Percentiles rank a stretch among this genome's conserved stretches.
These are phyloP conservation scores for Aspergillus thermomutatus DNA, from an alignment of 2,329 filamentous ascomycete genomes.

Conservation along the genomic window DNA sequence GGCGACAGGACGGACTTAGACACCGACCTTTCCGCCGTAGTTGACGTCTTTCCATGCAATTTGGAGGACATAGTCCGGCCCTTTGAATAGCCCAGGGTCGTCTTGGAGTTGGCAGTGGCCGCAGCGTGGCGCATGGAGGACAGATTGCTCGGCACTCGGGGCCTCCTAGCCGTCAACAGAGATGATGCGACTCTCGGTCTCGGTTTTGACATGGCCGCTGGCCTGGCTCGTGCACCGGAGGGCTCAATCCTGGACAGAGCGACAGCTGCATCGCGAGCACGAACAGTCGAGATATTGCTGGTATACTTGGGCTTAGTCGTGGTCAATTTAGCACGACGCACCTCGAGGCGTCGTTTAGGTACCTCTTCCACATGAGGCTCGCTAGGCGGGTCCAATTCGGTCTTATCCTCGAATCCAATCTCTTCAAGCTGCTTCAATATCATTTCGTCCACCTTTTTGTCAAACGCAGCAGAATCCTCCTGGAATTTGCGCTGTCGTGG, in stretches of 20 bases:
- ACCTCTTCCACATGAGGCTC: slow-evolving; percentile 35
- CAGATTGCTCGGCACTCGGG: slow-evolving; percentile 47
- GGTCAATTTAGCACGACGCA: slow-evolving; percentile 25
- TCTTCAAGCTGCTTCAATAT: slow-evolving; percentile 65
- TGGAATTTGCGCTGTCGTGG: slow-evolving; percentile 67
- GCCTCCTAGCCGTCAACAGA: slow-evolving; percentile 37
- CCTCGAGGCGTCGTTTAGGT: slow-evolving; percentile 23
- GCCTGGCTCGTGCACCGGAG: slow-evolving; percentile 31
- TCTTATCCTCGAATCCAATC: slow-evolving; percentile 58
- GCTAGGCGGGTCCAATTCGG: slow-evolving; percentile 47
- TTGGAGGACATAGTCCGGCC: slow-evolving; percentile 53
- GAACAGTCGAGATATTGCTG: slow-evolving; percentile 37
- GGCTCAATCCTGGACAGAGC: slow-evolving; percentile 34
- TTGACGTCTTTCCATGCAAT: slow-evolving; percentile 24
- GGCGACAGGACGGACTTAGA: slow-evolving; percentile 35
- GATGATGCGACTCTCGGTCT: slow-evolving; percentile 38
- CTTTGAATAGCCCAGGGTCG: slow-evolving; percentile 80
- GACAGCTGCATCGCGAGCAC: slow-evolving; percentile 39
- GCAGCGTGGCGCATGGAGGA: slow-evolving; percentile 57
- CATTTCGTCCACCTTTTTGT: slow-evolving; percentile 63
- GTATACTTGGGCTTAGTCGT: slow-evolving; percentile 19
- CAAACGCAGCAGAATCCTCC: slow-evolving; percentile 59
- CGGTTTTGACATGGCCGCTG: slow-evolving; percentile 27
- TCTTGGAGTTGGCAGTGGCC: slow-evolving; percentile 68
- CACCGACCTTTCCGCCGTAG: slow-evolving; percentile 19